Percentiles rank a stretch among this genome's conserved stretches.
These are phyloP conservation scores for Eucalyptus brandiana DNA, from an alignment of 345 rosid genomes.

Conservation along the genomic window DNA sequence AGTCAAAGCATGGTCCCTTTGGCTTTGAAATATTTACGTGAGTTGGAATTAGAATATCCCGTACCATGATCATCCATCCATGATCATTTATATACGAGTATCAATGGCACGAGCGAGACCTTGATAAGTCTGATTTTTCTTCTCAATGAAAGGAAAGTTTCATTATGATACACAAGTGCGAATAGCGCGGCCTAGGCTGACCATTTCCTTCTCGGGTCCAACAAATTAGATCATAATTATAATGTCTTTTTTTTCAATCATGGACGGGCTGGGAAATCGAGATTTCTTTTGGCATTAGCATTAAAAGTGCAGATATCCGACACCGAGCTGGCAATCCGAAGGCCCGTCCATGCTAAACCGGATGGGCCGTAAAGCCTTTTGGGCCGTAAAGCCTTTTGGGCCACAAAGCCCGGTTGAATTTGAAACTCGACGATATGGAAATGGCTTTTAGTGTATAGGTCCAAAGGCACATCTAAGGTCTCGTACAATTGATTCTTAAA, in stretches of 20 bases:
- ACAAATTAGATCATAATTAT: neutral
- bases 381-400: neutral
- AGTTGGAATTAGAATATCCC: neutral
- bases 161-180: neutral
- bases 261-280: neutral
- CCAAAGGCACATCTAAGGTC: neutral
- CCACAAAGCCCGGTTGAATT: neutral
- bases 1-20: neutral
- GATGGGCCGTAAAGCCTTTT: neutral
- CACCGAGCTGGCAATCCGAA: neutral
- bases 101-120: neutral
- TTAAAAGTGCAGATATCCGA: neutral
- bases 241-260: neutral
- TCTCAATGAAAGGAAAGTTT: neutral
- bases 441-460: neutral
- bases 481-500: neutral
- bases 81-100: neutral
- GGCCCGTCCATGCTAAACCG: neutral
- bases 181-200: neutral
- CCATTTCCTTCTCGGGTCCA: neutral
- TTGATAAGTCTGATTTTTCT: neutral
- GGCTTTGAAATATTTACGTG: neutral
- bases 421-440: neutral
- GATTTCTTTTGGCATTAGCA: neutral
- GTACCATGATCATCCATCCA: neutral